These are phyloP conservation scores for Nothophytophthora sp. DNA, from an alignment of 352 stramenopile genomes.

Conservation along the genomic window DNA sequence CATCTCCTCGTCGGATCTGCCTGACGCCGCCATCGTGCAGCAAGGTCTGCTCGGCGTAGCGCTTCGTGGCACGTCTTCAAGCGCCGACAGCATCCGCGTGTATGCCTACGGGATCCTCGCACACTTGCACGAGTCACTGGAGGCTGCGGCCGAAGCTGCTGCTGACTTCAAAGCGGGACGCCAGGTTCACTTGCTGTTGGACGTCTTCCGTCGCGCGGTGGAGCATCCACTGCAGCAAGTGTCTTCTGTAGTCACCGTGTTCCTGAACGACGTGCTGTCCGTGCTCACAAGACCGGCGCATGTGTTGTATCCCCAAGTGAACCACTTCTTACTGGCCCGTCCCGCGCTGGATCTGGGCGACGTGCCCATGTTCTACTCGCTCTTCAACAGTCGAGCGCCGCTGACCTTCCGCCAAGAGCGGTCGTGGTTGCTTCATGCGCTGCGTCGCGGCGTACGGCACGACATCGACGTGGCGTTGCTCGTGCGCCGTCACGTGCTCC, in stretches of 20 bases:
- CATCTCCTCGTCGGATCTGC: slow-evolving; percentile 68
- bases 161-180: slow-evolving; percentile 72
- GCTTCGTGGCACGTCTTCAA: slow-evolving; percentile 72
- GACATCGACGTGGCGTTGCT: slow-evolving; percentile 72
- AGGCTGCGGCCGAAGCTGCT: slow-evolving; percentile 42
- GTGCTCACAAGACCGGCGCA: slow-evolving; percentile 70
- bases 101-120: slow-evolving; percentile 79
- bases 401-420: slow-evolving; percentile 81
- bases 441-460: slow-evolving; percentile 66
- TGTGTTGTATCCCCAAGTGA: slow-evolving; percentile 79
- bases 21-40: slow-evolving; percentile 57
- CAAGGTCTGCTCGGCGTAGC: slow-evolving; percentile 73
- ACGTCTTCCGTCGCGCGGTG: slow-evolving; percentile 73
- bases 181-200: slow-evolving; percentile 80
- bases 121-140: slow-evolving; percentile 71
- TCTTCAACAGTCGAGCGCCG: slow-evolving; percentile 81
- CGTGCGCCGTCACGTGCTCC: slow-evolving; percentile 75
- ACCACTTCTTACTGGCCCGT: slow-evolving; percentile 84
- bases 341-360: slow-evolving; percentile 76
- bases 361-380: slow-evolving; percentile 89
- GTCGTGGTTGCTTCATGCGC: slow-evolving; percentile 78
- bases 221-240: slow-evolving; percentile 49
- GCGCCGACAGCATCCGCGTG: slow-evolving; percentile 47
- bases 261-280: slow-evolving; percentile 76
- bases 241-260: slow-evolving; percentile 81